These are phyloP conservation scores for Stenogyne calaminthoides DNA, from an alignment of 305 asterid genomes.

Conservation along the genomic window DNA sequence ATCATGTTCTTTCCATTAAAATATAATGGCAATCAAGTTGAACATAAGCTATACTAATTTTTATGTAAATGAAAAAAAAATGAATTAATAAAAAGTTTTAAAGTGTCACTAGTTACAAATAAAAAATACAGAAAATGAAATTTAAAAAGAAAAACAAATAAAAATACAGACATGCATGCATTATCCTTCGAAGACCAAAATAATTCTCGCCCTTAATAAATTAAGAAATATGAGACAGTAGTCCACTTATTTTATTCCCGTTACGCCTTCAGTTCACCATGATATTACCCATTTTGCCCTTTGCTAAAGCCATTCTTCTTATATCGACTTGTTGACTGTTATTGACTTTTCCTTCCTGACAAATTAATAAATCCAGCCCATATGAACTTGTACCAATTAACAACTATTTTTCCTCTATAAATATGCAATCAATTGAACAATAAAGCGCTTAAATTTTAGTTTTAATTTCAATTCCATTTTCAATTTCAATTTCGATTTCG, in stretches of 20 bases:
- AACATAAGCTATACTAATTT: too few relatives aligned
- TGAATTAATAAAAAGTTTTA: too few relatives aligned
- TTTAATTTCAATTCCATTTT: slow-evolving; percentile 4
- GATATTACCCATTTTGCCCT: slow-evolving; percentile 31
- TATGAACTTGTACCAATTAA: slow-evolving; percentile 14
- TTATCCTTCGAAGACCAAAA: too few relatives aligned
- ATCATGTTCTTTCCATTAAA: too few relatives aligned
- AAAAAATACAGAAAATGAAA: too few relatives aligned
- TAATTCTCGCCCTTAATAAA: too few relatives aligned
- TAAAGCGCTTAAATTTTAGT: background rate
- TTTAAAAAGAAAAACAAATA: background rate
- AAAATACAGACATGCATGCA: background rate
- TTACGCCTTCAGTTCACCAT: background rate
- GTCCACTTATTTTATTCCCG: slow-evolving; percentile 25
- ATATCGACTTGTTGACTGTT: background rate
- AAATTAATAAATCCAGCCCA: background rate
- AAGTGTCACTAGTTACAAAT: too few relatives aligned
- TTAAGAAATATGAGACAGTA: slow-evolving; percentile 22
- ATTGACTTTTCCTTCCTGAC: background rate
- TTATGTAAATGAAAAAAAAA: too few relatives aligned
- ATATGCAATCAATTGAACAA: slow-evolving; percentile 2
- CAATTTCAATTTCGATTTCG: slow-evolving; percentile 8
- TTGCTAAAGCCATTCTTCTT: background rate
- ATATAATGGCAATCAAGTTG: too few relatives aligned
- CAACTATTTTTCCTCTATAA: slow-evolving; percentile 7